Evolutionary conservation across 2,329 filamentous ascomycete species (phyloP).

Genomic region (Penicillium sp.): DNA sequence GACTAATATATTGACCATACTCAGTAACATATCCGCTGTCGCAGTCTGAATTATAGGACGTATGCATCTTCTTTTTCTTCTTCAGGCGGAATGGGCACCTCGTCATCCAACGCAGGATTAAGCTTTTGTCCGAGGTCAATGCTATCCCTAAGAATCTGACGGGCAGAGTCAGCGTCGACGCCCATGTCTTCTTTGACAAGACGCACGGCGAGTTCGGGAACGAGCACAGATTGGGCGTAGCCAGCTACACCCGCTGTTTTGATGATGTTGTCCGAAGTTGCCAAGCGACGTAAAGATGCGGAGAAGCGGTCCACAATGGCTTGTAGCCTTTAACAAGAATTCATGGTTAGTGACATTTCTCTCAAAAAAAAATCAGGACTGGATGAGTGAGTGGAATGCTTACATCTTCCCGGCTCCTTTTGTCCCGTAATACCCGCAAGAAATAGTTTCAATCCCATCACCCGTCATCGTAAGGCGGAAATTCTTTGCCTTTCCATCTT

Average conservation of each 20-base stretch:
- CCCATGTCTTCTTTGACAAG: constrained; percentile 65
- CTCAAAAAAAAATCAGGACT: no score
- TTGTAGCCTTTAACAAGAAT: constrained; percentile 46
- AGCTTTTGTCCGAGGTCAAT: constrained; percentile 69
- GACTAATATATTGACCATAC: not conserved
- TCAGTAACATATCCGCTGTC: no score
- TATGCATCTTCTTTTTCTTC: not conserved
- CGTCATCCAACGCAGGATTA: constrained; percentile 66
- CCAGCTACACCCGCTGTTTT: constrained; percentile 67
- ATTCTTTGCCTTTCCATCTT: constrained; percentile 62
- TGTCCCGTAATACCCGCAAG: constrained; percentile 82
- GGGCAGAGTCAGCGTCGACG: constrained; percentile 51
- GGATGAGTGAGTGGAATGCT: constrained; percentile 3
- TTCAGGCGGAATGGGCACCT: constrained; percentile 42
- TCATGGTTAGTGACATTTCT: not conserved
- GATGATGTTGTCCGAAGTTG: constrained; percentile 68
- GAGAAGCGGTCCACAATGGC: constrained; percentile 67
- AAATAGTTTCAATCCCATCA: constrained; percentile 58
- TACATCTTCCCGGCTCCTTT: constrained; percentile 74
- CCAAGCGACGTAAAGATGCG: constrained; percentile 62
- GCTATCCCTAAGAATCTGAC: constrained; percentile 68
- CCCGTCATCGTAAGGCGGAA: constrained; percentile 58
- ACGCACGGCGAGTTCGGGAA: constrained; percentile 67
- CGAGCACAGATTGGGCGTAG: constrained; percentile 75
- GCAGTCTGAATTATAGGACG: no score